Evolutionary conservation across 805 yeast species (phyloP), one percentile per base, ranked within the genome.

Genomic region (Sugiyamaella lignohabitans): DNA sequence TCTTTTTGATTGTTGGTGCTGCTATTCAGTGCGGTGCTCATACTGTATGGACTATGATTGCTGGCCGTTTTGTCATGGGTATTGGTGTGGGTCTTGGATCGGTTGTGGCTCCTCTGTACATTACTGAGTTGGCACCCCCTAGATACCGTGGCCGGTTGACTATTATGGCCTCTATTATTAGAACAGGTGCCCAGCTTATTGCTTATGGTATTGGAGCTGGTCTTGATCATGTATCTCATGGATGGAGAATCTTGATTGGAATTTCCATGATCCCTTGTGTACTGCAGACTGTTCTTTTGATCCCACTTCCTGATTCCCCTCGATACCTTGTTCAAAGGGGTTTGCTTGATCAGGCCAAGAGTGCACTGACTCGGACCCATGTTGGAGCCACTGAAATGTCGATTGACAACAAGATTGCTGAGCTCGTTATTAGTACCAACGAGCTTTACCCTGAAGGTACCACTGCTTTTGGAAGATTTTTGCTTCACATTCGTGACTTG

Each of bases 41-140:
- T 45, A 71, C 80, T 2, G 82, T 87, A 50, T 87, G 97, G 95
- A 80, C 83, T 37, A 91, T 91, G 98, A 81, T 87, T 53, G 80
- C 70, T 17, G 98, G 98, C 38, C 76, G 98, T 63, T 82, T 91
- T 55, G 72, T 91, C 41, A 85, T 91, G 83, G 98, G 98, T 19
- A 84, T 85, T 64, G 98, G 96, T 59, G 96, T 91, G 22, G 98
- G 98, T 57, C 75, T 86, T 46, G 98, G 96, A 1, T 87, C 96
- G 1, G 71, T 89, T 44, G 82, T 87, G 47, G 87, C 97, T 14
- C 98, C 98, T 1, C 72, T 91, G 48, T 88, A 87, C 72, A 84
- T 91, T 53, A 74, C 87, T 47, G 98, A 91, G 65, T 75, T 89
- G 62, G 95, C 97, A 2, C 98, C 98, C 29, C 78, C 93, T n/a